Conservation (phyloP, 345 rosid genomes). For the Geranium rotundifolium region DNA sequence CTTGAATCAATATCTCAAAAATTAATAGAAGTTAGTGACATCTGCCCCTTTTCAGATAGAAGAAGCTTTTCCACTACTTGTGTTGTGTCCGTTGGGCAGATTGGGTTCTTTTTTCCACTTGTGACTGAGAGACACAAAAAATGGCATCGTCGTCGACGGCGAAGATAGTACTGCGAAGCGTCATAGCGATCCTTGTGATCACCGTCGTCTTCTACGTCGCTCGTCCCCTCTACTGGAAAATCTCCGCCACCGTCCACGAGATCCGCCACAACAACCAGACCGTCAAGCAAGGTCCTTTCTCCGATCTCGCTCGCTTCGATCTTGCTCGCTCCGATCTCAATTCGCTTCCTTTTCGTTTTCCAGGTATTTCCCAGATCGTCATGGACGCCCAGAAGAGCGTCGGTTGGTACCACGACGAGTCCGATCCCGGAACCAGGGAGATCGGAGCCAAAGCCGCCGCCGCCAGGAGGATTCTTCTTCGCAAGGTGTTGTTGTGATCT, state of each 20-base stretch:
- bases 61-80: no score
- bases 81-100: no score
- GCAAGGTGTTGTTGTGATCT: background rate
- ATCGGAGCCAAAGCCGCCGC: background rate
- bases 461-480: conserved; percentile 29
- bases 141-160: conserved; percentile 26
- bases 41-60: no score
- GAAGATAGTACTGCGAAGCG: conserved; percentile 34
- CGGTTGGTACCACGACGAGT: conserved; percentile 70
- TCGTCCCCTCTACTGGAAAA: conserved; percentile 88
- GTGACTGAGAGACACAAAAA: background rate
- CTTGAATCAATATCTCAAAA: no score
- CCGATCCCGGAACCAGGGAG: conserved; percentile 33
- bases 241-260: conserved; percentile 84
- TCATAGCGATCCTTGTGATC: conserved; percentile 18
- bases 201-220: conserved; percentile 53
- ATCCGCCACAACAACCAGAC: conserved; percentile 74
- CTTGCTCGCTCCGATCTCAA: background rate
- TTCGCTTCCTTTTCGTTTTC: background rate
- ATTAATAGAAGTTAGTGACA: no score
- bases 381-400: conserved; percentile 67
- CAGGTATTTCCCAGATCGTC: conserved; percentile 60
- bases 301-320: no score
- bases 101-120: no score
- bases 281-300: conserved; percentile 48